These are phyloP conservation scores for Tolypocladium pustulatum DNA, from an alignment of 2,329 filamentous ascomycete genomes.

Conservation along the genomic window DNA sequence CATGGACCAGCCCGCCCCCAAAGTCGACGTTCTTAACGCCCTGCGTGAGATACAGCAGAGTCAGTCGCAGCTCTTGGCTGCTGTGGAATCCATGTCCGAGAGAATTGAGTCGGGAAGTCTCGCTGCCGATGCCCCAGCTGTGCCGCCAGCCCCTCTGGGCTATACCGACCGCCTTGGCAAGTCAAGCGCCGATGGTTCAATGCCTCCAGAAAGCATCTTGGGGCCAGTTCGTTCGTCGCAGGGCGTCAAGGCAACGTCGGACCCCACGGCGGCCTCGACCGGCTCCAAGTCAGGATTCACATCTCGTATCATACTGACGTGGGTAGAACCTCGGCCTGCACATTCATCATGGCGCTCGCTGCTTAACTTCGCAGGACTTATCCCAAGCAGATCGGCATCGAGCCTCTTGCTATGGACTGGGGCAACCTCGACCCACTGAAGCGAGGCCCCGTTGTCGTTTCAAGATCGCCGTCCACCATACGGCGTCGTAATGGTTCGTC, in stretches of 20 bases:
- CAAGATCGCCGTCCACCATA: conserved; percentile 63
- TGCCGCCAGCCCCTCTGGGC: conserved; percentile 1
- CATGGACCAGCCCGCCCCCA: conserved; percentile 14
- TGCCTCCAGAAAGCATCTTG: neutral
- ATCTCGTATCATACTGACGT: conserved; percentile 47
- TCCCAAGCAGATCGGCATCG: conserved; percentile 86
- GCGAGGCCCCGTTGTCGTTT: conserved; percentile 84
- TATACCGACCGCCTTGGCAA: neutral
- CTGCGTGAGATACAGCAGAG: conserved; percentile 31
- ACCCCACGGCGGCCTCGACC: conserved; percentile 12
- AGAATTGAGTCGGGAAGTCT: conserved; percentile 11
- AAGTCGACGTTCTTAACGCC: conserved; percentile 14
- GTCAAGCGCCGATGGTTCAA: neutral
- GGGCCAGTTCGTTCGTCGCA: neutral
- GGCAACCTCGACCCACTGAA: conserved; percentile 63
- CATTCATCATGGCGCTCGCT: neutral
- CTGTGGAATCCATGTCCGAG: conserved; percentile 27
- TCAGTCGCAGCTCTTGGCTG: conserved; percentile 28
- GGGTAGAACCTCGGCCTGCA: conserved; percentile 11
- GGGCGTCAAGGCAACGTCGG: neutral
- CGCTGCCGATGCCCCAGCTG: conserved; percentile 2
- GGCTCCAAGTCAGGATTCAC: conserved; percentile 35
- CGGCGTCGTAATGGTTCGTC: conserved; percentile 66
- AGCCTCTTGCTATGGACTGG: conserved; percentile 84
- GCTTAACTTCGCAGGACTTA: conserved; percentile 51